Evolutionary conservation across 2,329 filamentous ascomycete species (phyloP).

Genomic region (Hymenoscyphus fructigenus): DNA sequence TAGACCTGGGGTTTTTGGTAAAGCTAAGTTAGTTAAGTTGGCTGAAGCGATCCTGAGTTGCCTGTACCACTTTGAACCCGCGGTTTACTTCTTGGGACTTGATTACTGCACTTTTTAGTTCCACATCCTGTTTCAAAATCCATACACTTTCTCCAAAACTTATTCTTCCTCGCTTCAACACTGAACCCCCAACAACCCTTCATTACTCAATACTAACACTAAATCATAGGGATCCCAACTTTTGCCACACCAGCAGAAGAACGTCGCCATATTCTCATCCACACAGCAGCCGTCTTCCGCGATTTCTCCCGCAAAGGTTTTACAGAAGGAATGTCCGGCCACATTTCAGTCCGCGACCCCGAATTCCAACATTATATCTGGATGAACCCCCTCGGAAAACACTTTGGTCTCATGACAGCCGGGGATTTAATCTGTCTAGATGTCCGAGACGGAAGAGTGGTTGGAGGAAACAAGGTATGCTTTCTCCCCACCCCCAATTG

Average conservation of each 20-base stretch:
- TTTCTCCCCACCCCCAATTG: neutral
- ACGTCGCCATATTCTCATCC: slow-evolving; percentile 62
- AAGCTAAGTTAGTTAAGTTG: no score
- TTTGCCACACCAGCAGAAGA: slow-evolving; percentile 55
- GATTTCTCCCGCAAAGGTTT: slow-evolving; percentile 65
- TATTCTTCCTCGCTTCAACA: no score
- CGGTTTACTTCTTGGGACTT: no score
- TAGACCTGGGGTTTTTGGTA: no score
- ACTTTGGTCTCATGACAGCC: slow-evolving; percentile 64
- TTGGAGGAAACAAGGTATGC: slow-evolving; percentile 56
- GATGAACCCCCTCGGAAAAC: slow-evolving; percentile 65
- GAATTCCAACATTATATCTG: slow-evolving; percentile 62
- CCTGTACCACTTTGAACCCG: no score
- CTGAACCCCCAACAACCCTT: neutral
- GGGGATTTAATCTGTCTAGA: slow-evolving; percentile 68
- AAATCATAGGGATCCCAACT: slow-evolving; percentile 50
- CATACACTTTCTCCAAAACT: neutral
- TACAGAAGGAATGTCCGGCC: slow-evolving; percentile 67
- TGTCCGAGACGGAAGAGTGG: slow-evolving; percentile 55
- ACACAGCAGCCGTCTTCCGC: slow-evolving; percentile 69
- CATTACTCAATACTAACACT: slow-evolving; percentile 16
- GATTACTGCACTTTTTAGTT: neutral
- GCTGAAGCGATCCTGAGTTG: no score
- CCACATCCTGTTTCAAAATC: neutral
- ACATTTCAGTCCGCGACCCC: slow-evolving; percentile 67